Base-by-base conservation (phyloP, 2,329 filamentous ascomycete genomes). In the Calonectria crousiana region DNA sequence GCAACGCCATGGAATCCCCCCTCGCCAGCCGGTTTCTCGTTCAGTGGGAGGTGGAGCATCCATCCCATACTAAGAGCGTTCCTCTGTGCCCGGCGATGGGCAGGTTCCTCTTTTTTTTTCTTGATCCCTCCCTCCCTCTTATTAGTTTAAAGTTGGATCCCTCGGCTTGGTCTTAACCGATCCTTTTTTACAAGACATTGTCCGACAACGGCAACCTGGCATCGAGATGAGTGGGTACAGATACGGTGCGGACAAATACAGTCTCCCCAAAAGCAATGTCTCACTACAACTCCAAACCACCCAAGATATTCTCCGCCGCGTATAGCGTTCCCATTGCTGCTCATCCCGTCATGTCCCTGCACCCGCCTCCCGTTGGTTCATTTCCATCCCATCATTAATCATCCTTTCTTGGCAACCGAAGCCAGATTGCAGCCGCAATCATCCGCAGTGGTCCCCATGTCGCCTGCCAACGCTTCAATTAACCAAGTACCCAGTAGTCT, bases 181-280 rank as follows among this genome's bases (percentile, higher is more conserved):
- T 47, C 20, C 34, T 16, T 8, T 41, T 18, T n/a, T 28, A 18
- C 56, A 41, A 41, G 20, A 41, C 56, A 62, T 28, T 62, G 56
- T 62, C 56, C 56, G 56, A 62, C 56, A 62, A 41, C 56, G 56
- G 56, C 34, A 62, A 62, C 34, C 56, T 62, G 56, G 36, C 56
- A 41, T 41, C 34, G 38, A 26, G 8, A 36, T n/a, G 18, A 38
- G 56, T 62, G 56, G 56, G 56, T 62, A 62, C 56, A 30, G 34
- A 41, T 41, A 41, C n/a, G 26, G 30, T 16, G n/a, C 56, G 6
- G 14, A 18, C 56, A 28, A 16, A 11, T 38, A 28, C 38, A 18
- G 56, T 28, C 34, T 62, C 13, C 13, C 32, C 34, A 28, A 28
- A 62, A 18, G 56, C 34, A 41, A 41, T 62, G 56, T 62, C 34